Evolutionary conservation across 1,284 basidiomycete genomes (phyloP).

Genomic region (Peniophora sp.): DNA sequence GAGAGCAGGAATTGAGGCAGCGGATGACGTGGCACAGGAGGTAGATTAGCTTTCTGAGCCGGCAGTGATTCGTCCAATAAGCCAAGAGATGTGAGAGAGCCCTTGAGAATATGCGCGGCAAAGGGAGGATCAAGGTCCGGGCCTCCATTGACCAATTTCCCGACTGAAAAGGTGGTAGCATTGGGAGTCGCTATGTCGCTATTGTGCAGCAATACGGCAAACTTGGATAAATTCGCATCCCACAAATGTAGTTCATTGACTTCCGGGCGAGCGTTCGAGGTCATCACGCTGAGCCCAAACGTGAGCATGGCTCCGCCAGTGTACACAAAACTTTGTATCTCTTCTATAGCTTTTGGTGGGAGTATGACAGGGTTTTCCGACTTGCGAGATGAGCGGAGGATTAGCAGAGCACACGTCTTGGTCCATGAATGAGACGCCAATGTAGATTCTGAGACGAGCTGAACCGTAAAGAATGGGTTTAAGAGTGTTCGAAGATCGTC

Average conservation of each 20-base stretch:
- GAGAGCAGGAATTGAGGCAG: conserved; percentile 49
- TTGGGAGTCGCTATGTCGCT: background rate
- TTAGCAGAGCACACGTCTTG: conserved; percentile 65
- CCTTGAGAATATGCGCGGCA: background rate
- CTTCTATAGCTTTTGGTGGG: conserved; percentile 34
- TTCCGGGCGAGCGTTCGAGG: background rate
- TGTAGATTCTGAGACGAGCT: conserved; percentile 49
- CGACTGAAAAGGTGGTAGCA: background rate
- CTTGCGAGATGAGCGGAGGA: conserved; percentile 46
- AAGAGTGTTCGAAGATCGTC: conserved; percentile 58
- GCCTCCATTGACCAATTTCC: too few species aligned
- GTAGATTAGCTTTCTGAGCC: background rate
- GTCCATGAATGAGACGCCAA: conserved; percentile 73
- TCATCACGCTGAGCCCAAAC: conserved; percentile 5
- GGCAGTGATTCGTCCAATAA: background rate
- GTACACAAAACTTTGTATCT: conserved; percentile 58
- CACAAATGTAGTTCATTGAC: conserved; percentile 1
- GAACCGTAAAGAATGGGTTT: conserved; percentile 71
- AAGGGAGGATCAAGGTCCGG: too few species aligned
- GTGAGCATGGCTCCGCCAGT: conserved; percentile 43
- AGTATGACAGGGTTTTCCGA: conserved; percentile 46
- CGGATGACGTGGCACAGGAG: conserved; percentile 17
- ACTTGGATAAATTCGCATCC: background rate
- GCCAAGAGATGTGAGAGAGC: background rate
- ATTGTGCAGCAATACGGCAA: background rate